Evolutionary conservation across 768 basidiomycete species (phyloP).

Genomic region (Aureoboletus auriporus): DNA sequence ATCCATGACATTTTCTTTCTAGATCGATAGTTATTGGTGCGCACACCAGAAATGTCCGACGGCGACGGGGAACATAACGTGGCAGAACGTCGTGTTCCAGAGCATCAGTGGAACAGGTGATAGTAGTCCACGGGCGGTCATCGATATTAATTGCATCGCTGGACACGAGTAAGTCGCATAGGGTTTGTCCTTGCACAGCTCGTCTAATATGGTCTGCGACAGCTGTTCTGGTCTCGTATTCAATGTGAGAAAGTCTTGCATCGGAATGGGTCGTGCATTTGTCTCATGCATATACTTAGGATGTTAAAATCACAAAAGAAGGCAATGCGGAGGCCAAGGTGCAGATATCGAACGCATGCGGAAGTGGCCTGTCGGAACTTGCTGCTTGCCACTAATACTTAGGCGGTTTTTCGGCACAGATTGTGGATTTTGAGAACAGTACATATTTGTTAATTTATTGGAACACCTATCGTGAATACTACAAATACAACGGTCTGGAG

Average conservation of each 20-base stretch:
- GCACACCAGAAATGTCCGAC: not conserved
- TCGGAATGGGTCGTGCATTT: not conserved
- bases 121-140: not conserved
- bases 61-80: slow-evolving; percentile 5
- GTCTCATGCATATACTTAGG: not conserved
- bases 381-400: not conserved
- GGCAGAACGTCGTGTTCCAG: slow-evolving; percentile 6
- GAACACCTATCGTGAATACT: slow-evolving; percentile 2
- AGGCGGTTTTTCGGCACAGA: not conserved
- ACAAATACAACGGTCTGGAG: slow-evolving; percentile 6
- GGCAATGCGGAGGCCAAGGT: not conserved
- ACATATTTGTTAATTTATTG: not conserved
- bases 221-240: slow-evolving; percentile 6
- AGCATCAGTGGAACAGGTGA: slow-evolving; percentile 10
- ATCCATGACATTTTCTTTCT: not conserved
- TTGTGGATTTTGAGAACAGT: not conserved
- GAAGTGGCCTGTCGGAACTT: not conserved
- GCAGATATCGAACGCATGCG: slow-evolving; percentile 4
- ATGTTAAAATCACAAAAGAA: slow-evolving; percentile 7
- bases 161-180: not conserved
- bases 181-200: not conserved
- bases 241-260: slow-evolving; percentile 3
- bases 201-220: not conserved
- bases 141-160: not conserved
- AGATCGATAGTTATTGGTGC: slow-evolving; percentile 8